Percentiles rank a stretch among this genome's conserved stretches.
Conservation (phyloP, 139 green algal genomes). For the Monoraphidium neglectum region DNA sequence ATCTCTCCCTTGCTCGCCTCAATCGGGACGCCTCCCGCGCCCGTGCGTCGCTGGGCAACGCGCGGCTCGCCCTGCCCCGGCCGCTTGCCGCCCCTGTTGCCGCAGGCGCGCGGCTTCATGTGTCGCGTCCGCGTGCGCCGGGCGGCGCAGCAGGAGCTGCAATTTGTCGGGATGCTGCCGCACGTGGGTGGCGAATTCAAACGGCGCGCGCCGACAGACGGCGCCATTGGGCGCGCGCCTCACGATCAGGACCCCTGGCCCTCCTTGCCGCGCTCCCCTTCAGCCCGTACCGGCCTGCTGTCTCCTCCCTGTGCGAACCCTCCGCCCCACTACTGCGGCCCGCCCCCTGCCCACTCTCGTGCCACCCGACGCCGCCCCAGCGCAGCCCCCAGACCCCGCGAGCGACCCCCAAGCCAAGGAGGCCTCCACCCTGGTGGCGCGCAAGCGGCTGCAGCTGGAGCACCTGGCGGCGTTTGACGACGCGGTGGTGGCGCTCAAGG, state of each 20-base stretch:
- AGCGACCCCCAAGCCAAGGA: slow-evolving; percentile 58
- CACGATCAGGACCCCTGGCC: too few relatives aligned
- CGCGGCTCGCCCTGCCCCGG: too few relatives aligned
- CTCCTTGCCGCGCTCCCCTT: too few relatives aligned
- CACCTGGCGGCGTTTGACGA: slow-evolving; percentile 64
- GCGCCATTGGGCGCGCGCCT: too few relatives aligned
- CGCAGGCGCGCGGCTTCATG: slow-evolving; percentile 70
- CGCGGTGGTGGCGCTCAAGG: slow-evolving; percentile 70
- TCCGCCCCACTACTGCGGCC: neutral
- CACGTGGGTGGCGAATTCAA: slow-evolving; percentile 38
- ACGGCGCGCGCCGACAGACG: too few relatives aligned
- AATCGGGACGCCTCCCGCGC: too few relatives aligned
- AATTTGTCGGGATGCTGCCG: slow-evolving; percentile 87
- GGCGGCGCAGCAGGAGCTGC: slow-evolving; percentile 69
- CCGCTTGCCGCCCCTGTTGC: too few relatives aligned
- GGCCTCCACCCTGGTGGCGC: slow-evolving; percentile 57
- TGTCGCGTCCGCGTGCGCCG: slow-evolving; percentile 52
- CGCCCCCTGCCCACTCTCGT: neutral
- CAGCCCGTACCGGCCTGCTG: too few relatives aligned
- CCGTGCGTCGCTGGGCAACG: too few relatives aligned
- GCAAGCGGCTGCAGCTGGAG: slow-evolving; percentile 75
- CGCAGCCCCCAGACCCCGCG: slow-evolving; percentile 49
- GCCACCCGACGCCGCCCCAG: neutral
- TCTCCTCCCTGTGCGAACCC: too few relatives aligned
- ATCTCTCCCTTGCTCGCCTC: too few relatives aligned